Conservation (phyloP, 1,284 basidiomycete genomes). For the Ustilago bromivora region DNA sequence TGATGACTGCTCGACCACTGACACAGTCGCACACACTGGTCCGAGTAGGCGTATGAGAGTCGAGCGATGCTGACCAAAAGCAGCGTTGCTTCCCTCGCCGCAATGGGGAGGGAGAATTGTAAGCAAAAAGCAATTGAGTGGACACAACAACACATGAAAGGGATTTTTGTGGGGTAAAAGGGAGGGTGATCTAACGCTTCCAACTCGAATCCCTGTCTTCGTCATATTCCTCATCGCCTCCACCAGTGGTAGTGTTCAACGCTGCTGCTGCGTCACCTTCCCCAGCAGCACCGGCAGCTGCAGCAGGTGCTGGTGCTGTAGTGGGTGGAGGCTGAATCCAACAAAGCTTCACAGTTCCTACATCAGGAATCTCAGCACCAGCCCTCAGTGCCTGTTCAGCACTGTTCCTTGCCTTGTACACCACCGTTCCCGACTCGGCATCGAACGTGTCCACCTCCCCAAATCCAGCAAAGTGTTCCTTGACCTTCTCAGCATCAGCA, state of each 20-base stretch:
- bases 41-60: not conserved
- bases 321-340: constrained; percentile 56
- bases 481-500: constrained; percentile 75
- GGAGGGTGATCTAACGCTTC: constrained; percentile 42
- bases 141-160: not conserved
- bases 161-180: not conserved
- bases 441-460: constrained; percentile 58
- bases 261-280: constrained; percentile 2
- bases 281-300: constrained; percentile 3
- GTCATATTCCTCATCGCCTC: constrained; percentile 44
- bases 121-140: constrained; percentile 8
- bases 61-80: not conserved
- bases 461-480: constrained; percentile 77
- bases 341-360: constrained; percentile 56
- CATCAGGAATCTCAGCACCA: constrained; percentile 57
- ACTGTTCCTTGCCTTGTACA: constrained; percentile 57
- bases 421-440: constrained; percentile 27
- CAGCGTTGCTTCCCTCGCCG: not conserved
- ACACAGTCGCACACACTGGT: not conserved
- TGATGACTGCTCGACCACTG: not conserved
- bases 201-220: constrained; percentile 59
- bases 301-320: constrained; percentile 2
- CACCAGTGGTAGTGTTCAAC: not conserved
- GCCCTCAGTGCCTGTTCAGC: constrained; percentile 61
- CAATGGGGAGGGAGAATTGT: not conserved